Evolutionary conservation across 345 rosid genomes (phyloP).

Genomic region (Erucastrum elatum): DNA sequence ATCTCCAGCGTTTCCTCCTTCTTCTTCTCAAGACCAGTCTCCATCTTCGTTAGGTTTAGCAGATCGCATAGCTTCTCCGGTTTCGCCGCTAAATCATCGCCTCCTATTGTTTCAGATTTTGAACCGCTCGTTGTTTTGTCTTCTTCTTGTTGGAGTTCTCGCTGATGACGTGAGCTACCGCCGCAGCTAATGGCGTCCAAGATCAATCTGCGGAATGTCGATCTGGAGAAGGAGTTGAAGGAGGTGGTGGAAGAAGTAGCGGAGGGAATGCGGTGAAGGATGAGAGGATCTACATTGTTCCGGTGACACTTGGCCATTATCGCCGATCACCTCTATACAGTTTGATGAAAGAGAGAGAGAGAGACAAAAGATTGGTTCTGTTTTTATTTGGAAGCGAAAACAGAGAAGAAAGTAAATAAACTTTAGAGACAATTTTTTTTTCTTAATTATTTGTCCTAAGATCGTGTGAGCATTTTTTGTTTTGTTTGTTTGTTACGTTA

Average conservation of each 20-base stretch:
- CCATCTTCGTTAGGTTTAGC: conserved; percentile 59
- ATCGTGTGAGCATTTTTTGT: background rate
- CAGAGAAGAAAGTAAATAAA: conserved; percentile 19
- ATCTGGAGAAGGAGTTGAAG: conserved; percentile 53
- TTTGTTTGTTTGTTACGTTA: background rate
- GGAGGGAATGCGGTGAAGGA: conserved; percentile 50
- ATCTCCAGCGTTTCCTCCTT: conserved; percentile 65
- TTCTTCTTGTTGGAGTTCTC: conserved; percentile 38
- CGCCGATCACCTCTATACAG: conserved; percentile 30
- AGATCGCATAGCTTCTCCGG: conserved; percentile 85
- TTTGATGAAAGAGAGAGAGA: background rate
- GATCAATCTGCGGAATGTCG: conserved; percentile 67
- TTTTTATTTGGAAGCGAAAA: conserved; percentile 23
- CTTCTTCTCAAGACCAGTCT: conserved; percentile 49
- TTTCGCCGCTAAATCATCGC: background rate
- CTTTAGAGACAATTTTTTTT: background rate
- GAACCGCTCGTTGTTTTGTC: conserved; percentile 6
- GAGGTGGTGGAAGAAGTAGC: conserved; percentile 35
- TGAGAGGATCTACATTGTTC: conserved; percentile 59
- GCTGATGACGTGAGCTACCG: conserved; percentile 54
- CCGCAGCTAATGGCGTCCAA: conserved; percentile 82
- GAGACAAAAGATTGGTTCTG: conserved; percentile 21
- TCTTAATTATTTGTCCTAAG: background rate
- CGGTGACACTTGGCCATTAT: conserved; percentile 76
- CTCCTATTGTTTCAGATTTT: background rate